Conservation (phyloP, 768 basidiomycete species). For the Hemileccinum impolitum region DNA sequence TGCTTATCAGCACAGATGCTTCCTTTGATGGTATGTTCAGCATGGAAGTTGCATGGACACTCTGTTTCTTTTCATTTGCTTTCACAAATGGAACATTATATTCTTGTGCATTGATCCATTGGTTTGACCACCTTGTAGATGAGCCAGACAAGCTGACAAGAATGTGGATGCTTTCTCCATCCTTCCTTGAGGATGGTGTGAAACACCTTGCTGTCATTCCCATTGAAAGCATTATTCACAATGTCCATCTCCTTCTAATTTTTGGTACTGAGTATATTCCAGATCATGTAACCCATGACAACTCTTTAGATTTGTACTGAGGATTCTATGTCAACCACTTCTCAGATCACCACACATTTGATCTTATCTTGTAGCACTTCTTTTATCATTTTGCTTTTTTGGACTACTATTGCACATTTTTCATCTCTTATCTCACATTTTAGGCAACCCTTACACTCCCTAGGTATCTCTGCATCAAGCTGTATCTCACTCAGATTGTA, state of each 20-base stretch:
- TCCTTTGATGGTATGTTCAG: conserved; percentile 4
- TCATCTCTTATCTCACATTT: no score
- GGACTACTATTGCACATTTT: no score
- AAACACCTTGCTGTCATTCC: conserved; percentile 9
- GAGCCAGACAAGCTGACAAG: conserved; percentile 18
- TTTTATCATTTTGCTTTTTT: neutral
- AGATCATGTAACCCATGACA: conserved; percentile 8
- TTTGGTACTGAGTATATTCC: conserved; percentile 18
- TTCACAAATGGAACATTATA: conserved; percentile 6
- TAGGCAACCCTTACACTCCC: no score
- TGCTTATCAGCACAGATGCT: conserved; percentile 21
- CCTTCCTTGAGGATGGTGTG: conserved; percentile 1
- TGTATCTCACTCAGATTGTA: no score
- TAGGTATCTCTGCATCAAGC: no score
- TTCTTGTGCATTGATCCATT: conserved; percentile 22
- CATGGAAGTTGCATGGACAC: conserved; percentile 23
- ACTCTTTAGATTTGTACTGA: conserved; percentile 24
- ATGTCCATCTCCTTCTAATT: conserved; percentile 17
- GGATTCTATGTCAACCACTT: conserved; percentile 32
- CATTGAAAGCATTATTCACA: conserved; percentile 13
- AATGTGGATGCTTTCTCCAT: conserved; percentile 20
- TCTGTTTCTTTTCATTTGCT: conserved; percentile 19
- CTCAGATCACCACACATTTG: conserved; percentile 31
- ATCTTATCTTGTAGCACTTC: neutral
- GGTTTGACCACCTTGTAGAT: conserved; percentile 14